phyloP scores from a whole-genome alignment of 2,329 filamentous ascomycete genomes.

The Hypoxylon sp. region DNA sequence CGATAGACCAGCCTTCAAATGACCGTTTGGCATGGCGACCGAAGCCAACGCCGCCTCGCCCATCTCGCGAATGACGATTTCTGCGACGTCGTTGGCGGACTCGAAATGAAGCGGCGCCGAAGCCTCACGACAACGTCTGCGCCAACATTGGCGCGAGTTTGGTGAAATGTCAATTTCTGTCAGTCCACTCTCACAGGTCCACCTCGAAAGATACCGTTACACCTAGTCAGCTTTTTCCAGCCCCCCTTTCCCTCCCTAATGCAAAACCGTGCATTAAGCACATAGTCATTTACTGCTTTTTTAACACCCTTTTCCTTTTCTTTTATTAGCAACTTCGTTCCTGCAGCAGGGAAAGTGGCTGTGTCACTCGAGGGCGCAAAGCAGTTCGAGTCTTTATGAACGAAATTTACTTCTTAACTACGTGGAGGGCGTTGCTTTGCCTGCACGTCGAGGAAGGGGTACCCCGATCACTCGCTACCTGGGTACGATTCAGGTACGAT shows the following conservation, averaged over 20 bases:
- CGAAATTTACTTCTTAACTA: constrained; percentile 14
- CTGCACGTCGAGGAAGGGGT: constrained; percentile 20
- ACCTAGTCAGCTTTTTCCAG: constrained; percentile 29
- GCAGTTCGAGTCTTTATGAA: constrained; percentile 15
- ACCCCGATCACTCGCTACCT: constrained; percentile 22
- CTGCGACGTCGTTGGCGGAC: constrained; percentile 28
- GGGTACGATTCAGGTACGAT: constrained; percentile 2
- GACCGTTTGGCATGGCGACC: constrained; percentile 13
- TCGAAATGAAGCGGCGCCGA: constrained; percentile 30
- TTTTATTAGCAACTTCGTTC: constrained; percentile 47
- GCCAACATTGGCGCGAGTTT: constrained; percentile 20
- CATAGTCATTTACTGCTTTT: constrained; percentile 19
- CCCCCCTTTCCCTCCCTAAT: constrained; percentile 25
- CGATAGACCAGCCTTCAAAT: constrained; percentile 7
- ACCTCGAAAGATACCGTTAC: constrained; percentile 40
- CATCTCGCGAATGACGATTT: constrained; percentile 22
- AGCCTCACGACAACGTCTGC: constrained; percentile 36
- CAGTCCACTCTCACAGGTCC: constrained; percentile 33
- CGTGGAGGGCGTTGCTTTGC: constrained; percentile 14
- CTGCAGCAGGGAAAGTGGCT: constrained; percentile 49
- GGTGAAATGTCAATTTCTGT: constrained; percentile 37
- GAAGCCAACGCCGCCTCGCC: constrained; percentile 11
- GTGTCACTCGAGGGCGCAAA: constrained; percentile 36
- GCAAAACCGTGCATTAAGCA: constrained; percentile 28
- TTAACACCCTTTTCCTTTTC: constrained; percentile 33